phyloP scores from a whole-genome alignment of 1,284 basidiomycete species.

The Rugosomyces carneus region DNA sequence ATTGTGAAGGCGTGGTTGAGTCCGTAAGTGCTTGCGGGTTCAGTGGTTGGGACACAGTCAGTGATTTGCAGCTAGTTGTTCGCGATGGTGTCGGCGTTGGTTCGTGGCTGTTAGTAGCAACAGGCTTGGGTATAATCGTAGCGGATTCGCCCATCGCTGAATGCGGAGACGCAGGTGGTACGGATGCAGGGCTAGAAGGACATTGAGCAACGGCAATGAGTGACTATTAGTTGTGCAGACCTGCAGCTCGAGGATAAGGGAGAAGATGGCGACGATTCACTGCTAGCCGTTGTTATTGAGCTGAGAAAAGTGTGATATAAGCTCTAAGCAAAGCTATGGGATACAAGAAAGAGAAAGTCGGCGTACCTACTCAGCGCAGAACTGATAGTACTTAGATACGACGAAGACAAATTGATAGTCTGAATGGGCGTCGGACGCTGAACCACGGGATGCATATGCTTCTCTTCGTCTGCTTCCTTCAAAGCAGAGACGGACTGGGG shows the following conservation, averaged over 20 bases:
- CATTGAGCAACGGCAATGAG: neutral
- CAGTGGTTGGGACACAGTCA: neutral
- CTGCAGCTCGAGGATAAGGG: constrained; percentile 3
- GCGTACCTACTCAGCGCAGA: constrained; percentile 1
- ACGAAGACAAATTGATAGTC: constrained; percentile 11
- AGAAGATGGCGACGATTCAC: neutral
- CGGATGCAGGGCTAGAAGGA: neutral
- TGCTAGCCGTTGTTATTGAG: neutral
- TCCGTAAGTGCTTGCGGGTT: neutral
- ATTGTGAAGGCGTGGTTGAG: too few species aligned
- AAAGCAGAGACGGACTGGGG: constrained; percentile 13
- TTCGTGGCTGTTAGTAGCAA: neutral
- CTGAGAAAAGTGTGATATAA: neutral
- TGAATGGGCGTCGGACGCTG: constrained; percentile 27
- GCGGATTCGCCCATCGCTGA: neutral
- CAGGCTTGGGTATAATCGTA: neutral
- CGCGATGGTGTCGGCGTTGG: neutral
- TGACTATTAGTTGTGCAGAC: neutral
- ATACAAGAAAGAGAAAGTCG: neutral
- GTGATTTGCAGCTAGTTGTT: neutral
- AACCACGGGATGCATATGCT: constrained; percentile 51
- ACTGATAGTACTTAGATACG: constrained; percentile 5
- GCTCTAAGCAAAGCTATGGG: too few species aligned
- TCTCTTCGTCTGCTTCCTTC: constrained; percentile 11
- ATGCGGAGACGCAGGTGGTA: neutral